Percentiles rank a stretch among this genome's conserved stretches.
These are phyloP conservation scores for Xanthoceras sorbifolium DNA, from an alignment of 345 rosid species.

Conservation along the genomic window DNA sequence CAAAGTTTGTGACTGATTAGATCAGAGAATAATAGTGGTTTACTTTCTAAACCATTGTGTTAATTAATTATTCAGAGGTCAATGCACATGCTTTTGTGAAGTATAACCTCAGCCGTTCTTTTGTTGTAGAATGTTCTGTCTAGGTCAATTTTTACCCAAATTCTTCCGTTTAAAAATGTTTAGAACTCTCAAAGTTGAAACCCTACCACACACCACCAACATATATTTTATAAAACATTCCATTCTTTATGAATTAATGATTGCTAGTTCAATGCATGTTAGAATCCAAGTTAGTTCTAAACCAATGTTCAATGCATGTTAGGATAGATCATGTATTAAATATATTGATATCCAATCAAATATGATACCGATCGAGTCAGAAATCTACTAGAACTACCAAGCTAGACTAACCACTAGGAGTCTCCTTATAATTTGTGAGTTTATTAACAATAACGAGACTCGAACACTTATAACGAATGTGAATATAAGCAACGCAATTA, in stretches of 20 bases:
- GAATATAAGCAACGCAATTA: too few relatives aligned
- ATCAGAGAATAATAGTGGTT: not conserved
- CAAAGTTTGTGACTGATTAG: not conserved
- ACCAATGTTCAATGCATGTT: not conserved
- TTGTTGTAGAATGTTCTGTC: not conserved
- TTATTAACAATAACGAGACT: too few relatives aligned
- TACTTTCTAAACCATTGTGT: not conserved
- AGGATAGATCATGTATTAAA: not conserved
- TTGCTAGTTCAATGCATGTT: too few relatives aligned
- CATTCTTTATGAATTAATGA: not conserved
- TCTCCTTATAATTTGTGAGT: too few relatives aligned
- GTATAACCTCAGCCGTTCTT: constrained; percentile 12
- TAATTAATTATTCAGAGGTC: not conserved
- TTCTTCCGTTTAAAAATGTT: not conserved
- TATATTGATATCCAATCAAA: too few relatives aligned
- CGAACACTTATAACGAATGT: too few relatives aligned
- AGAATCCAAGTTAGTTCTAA: too few relatives aligned
- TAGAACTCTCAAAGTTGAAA: not conserved
- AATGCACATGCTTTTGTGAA: not conserved
- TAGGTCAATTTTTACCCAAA: not conserved
- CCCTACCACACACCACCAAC: not conserved
- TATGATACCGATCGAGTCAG: too few relatives aligned
- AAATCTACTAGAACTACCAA: too few relatives aligned
- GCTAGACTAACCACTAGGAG: too few relatives aligned
- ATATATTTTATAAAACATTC: not conserved